Evolutionary conservation across 2,329 filamentous ascomycete species (phyloP), one percentile per base, ranked within the genome.

Genomic region (Xylaria multiplex): DNA sequence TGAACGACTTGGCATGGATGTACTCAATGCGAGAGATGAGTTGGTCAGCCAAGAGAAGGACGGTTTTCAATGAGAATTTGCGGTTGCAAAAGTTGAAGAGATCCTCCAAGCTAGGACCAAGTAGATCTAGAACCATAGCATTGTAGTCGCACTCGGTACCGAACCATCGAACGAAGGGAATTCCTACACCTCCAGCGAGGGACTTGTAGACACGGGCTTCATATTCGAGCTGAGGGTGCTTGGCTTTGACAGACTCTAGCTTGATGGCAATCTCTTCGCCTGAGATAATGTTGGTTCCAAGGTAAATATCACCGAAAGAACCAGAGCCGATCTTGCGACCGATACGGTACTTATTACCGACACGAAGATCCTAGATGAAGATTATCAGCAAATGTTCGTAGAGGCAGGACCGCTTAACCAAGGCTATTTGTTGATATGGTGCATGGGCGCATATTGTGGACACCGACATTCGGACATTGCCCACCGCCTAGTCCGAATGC

Each of bases 61-160:
- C 96, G 0, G 96, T 99, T 91, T 99, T 99, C 73, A 99, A 84
- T 13, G 96, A 97, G 85, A 98, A 99, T 81, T 98, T 98, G 81
- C 96, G 92, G 90, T 98, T 98, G 90, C 96, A 99, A 82, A 98
- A 98, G 88, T 99, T 98, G 92, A 99, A 99, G 40, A 99, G 88
- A 79, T 99, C 96, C 83, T 99, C 96, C 81, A 99, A 84, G 77
- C 91, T 96, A 72, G 96, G 96, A 45, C 96, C 96, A 65, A 99
- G 91, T 30, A 99, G 90, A 78, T 99, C 96, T 72, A 98, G 89
- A 59, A 99, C 96, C 96, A 99, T 98, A 80, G 96, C 96, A 83
- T 99, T 98, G 89, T 99, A 98, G 84, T 98, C 96, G 82, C 95
- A 98, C 83, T 99, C 96, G 67, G 95, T 98, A 74, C 96, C 96